Percentiles rank a stretch among this genome's conserved stretches.
These are phyloP conservation scores for Fusarium papillatum DNA, from an alignment of 2,329 filamentous ascomycete species.

Conservation along the genomic window DNA sequence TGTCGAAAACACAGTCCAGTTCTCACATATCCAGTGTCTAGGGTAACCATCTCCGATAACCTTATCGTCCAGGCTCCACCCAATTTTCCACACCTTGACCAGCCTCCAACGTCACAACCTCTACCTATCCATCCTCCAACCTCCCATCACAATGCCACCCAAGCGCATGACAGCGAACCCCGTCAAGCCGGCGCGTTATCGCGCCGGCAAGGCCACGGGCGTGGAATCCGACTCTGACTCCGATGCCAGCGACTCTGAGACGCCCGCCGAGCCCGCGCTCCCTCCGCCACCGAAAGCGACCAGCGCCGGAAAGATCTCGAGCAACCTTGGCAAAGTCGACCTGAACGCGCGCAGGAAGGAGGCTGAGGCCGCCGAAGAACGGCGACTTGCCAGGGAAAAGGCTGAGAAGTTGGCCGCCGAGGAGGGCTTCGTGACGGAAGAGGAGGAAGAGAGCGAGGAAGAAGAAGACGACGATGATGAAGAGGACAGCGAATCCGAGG, in stretches of 20 bases:
- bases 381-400: constrained; percentile 61
- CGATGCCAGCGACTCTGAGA: constrained; percentile 61
- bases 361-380: constrained; percentile 61
- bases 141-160: constrained; percentile 66
- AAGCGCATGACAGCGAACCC: constrained; percentile 97
- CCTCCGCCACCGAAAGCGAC: constrained; percentile 69
- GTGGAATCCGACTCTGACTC: constrained; percentile 68
- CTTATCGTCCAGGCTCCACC: constrained; percentile 37
- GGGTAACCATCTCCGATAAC: constrained; percentile 30
- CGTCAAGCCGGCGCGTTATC: constrained; percentile 82
- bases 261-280: constrained; percentile 50
- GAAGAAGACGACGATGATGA: constrained; percentile 49
- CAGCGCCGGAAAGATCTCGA: constrained; percentile 69
- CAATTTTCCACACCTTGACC: constrained; percentile 25
- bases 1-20: not conserved
- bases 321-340: constrained; percentile 65
- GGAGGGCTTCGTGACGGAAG: constrained; percentile 73
- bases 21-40: not conserved
- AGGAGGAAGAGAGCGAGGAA: constrained; percentile 58
- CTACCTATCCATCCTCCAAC: constrained; percentile 10
- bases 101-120: constrained; percentile 39
- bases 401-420: constrained; percentile 67
- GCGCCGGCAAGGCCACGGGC: constrained; percentile 82
- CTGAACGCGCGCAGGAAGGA: constrained; percentile 61
- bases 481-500: constrained; percentile 57